Evolutionary conservation across 208 protist species (phyloP).

Genomic region (Trypanosoma platydactyli): DNA sequence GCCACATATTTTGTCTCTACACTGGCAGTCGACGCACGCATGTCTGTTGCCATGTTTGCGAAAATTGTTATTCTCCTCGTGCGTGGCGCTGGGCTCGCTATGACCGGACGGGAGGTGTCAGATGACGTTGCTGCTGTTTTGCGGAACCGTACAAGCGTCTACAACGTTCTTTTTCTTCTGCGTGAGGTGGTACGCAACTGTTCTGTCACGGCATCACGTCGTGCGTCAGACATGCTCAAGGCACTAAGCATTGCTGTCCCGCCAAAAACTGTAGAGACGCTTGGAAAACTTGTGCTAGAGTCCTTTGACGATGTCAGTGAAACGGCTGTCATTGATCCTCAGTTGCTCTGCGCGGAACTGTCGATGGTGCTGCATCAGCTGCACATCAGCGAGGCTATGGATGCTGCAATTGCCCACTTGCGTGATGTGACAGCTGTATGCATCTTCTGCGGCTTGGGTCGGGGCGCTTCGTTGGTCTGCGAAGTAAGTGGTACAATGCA

Average conservation of each 20-base stretch:
- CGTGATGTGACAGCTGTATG: conserved; percentile 72
- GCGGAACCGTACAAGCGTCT: conserved; percentile 70
- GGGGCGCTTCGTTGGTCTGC: conserved; percentile 68
- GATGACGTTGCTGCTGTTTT: conserved; percentile 80
- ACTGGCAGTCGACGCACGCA: conserved; percentile 79
- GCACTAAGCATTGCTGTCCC: conserved; percentile 78
- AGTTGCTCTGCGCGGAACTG: conserved; percentile 88
- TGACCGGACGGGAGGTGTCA: conserved; percentile 67
- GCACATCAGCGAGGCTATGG: conserved; percentile 81
- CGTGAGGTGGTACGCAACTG: conserved; percentile 88
- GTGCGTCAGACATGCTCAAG: conserved; percentile 83
- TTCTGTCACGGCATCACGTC: conserved; percentile 68
- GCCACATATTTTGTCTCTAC: conserved; percentile 86
- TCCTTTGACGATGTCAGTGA: conserved; percentile 67
- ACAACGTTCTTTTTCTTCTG: conserved; percentile 88
- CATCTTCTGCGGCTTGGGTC: conserved; percentile 66
- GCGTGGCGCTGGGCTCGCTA: conserved; percentile 81
- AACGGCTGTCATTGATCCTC: conserved; percentile 54
- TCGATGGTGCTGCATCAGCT: conserved; percentile 90
- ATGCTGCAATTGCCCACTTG: conserved; percentile 79
- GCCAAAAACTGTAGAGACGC: conserved; percentile 75
- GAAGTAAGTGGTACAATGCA: conserved; percentile 79
- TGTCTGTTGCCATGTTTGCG: conserved; percentile 89
- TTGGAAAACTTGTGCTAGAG: conserved; percentile 77
- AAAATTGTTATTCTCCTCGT: conserved; percentile 84